phyloP scores from a whole-genome alignment of 345 rosid genomes.

The Citrus glauca region DNA sequence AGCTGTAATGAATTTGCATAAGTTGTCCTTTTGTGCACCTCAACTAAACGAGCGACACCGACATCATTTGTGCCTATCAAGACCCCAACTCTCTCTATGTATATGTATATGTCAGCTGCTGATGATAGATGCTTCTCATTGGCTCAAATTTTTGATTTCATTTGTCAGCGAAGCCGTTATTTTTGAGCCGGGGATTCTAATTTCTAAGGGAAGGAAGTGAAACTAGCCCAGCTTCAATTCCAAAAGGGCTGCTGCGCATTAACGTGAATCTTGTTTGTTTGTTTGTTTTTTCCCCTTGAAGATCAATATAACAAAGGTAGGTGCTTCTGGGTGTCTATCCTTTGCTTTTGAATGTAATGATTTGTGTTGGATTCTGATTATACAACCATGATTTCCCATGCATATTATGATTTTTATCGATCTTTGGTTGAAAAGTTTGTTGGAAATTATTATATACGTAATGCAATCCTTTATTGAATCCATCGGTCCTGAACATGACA shows the following conservation, averaged over 20 bases:
- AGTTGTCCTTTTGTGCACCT: neutral
- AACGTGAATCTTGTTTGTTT: neutral
- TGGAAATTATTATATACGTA: neutral
- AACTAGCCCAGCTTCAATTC: neutral
- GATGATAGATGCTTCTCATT: neutral
- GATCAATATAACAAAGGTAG: neutral
- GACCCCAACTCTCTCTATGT: neutral
- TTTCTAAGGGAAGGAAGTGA: neutral
- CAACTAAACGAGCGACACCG: neutral
- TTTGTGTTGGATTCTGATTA: neutral
- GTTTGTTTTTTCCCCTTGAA: neutral
- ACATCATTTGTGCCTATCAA: neutral
- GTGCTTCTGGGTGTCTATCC: neutral
- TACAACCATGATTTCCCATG: neutral
- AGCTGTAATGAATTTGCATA: neutral
- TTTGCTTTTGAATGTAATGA: neutral
- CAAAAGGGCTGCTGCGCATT: neutral
- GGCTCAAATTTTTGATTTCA: neutral
- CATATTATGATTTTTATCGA: neutral
- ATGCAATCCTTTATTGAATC: neutral
- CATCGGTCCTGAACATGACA: neutral
- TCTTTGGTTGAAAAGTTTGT: no score
- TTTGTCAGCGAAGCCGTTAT: neutral
- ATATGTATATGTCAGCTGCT: no score
- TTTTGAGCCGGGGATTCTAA: neutral